These are phyloP conservation scores for Penicillium digitatum DNA, from an alignment of 2,329 filamentous ascomycete species.

Conservation along the genomic window DNA sequence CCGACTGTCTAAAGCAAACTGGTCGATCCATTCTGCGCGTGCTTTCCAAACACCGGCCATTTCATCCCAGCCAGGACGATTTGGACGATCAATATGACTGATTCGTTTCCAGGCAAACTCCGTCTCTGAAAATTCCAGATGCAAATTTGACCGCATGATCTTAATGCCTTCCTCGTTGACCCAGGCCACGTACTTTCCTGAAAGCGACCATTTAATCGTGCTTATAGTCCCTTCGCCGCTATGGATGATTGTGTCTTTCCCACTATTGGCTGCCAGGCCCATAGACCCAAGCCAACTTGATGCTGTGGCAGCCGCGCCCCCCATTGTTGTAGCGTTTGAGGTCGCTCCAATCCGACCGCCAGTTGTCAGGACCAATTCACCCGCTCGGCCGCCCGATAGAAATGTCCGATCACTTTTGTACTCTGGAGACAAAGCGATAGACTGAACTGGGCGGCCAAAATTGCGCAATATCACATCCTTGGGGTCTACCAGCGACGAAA, in stretches of 20 bases:
- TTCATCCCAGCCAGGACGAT: constrained; percentile 83
- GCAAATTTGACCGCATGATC: constrained; percentile 87
- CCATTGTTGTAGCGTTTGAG: constrained; percentile 79
- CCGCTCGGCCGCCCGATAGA: constrained; percentile 83
- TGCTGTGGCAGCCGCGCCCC: constrained; percentile 67
- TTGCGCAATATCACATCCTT: constrained; percentile 90
- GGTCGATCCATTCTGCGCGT: constrained; percentile 87
- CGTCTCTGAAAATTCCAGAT: constrained; percentile 69
- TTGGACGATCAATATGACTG: constrained; percentile 84
- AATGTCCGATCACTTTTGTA: constrained; percentile 87
- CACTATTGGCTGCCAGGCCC: constrained; percentile 71
- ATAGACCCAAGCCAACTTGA: constrained; percentile 89
- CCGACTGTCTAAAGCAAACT: constrained; percentile 70
- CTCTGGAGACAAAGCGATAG: constrained; percentile 89
- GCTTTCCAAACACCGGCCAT: constrained; percentile 97
- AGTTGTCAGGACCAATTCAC: constrained; percentile 78
- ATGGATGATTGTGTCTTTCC: constrained; percentile 82
- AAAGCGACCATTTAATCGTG: constrained; percentile 90
- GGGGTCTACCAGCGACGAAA: constrained; percentile 78
- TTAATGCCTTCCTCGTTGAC: constrained; percentile 96
- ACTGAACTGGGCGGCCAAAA: constrained; percentile 87
- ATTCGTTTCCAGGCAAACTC: constrained; percentile 93
- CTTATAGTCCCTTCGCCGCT: constrained; percentile 88
- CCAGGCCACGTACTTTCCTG: constrained; percentile 90
- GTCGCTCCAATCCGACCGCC: constrained; percentile 76